Evolutionary conservation across 371 early-diverging fungal genomes (phyloP), one percentile per base, ranked within the genome.

Genomic region (Syncephalastrum racemosum): DNA sequence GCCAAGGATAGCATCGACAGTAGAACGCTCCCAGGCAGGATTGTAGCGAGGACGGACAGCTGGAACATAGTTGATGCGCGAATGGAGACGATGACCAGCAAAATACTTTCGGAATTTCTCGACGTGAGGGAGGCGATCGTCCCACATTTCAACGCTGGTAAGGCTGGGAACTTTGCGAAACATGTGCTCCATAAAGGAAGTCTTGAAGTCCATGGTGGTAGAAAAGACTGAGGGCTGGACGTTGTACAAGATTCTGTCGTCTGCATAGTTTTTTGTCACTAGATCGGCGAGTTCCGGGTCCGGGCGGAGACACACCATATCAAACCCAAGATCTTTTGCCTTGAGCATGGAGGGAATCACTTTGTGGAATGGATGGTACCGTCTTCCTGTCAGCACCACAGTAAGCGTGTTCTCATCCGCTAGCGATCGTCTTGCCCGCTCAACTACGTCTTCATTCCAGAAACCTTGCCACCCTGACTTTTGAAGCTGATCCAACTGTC

Each of bases 161-260:
- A 83, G 39, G 1, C 66, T 68, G 0, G 84, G 82, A 13, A 84
- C 67, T 4, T 58, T 66, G 4, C 68, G 47, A 1, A 86, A 44
- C 4, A 82, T 27, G 27, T 84, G 72, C 16, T 76, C 56, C 1
- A 86, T 70, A 25, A 84, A 85, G 16, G 69, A 58, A 31, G 70
- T 63, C 53, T 86, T 86, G 71, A 83, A 86, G 48, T 82, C 73
- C 66, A 85, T 75, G 4, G 87, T 85, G 3, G 77, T 71, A 6
- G 58, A 44, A 42, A 76, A 69, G 7, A 73, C 70, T 14, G 68
- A 67, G 0, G 60, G 31, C 1, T 56, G 45, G 23, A 70, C 46
- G 23, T 61, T 31, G 36, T 31, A 31, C 36, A 31, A 31, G 36
- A 31, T 46, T 25, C 27, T 52, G 22, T 73, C 40, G 13, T 56